These are phyloP conservation scores for Suillus occidentalis DNA, from an alignment of 768 basidiomycete species.

Conservation along the genomic window DNA sequence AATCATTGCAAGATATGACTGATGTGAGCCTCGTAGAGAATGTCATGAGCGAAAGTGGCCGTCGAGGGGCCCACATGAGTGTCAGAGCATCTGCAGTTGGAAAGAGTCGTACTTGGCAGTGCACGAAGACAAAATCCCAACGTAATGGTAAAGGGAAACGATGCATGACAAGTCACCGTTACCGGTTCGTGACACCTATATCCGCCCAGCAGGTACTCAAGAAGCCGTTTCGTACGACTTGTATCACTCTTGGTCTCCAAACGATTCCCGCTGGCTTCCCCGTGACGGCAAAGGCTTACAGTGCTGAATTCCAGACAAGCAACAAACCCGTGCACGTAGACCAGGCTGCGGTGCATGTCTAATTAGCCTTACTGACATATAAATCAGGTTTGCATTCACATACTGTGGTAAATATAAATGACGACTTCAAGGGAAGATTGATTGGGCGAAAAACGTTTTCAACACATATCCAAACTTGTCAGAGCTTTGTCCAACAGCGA, in stretches of 20 bases:
- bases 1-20: constrained; percentile 30
- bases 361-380: too few relatives aligned
- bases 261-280: neutral
- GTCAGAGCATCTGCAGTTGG: too few relatives aligned
- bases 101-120: too few relatives aligned
- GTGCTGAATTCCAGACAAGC: neutral
- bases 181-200: neutral
- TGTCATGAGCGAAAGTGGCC: too few relatives aligned
- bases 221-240: neutral
- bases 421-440: too few relatives aligned
- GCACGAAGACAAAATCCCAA: too few relatives aligned
- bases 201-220: neutral
- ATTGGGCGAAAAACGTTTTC: too few relatives aligned
- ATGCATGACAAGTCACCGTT: neutral
- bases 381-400: neutral
- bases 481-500: neutral
- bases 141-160: too few relatives aligned
- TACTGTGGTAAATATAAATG: too few relatives aligned
- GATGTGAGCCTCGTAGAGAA: constrained; percentile 21
- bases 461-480: neutral
- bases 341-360: neutral
- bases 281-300: neutral
- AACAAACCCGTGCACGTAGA: neutral
- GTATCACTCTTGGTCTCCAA: neutral
- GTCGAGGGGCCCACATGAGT: too few relatives aligned